Evolutionary conservation across 371 early-diverging fungal genomes (phyloP).

Genomic region (Mucor indicus): DNA sequence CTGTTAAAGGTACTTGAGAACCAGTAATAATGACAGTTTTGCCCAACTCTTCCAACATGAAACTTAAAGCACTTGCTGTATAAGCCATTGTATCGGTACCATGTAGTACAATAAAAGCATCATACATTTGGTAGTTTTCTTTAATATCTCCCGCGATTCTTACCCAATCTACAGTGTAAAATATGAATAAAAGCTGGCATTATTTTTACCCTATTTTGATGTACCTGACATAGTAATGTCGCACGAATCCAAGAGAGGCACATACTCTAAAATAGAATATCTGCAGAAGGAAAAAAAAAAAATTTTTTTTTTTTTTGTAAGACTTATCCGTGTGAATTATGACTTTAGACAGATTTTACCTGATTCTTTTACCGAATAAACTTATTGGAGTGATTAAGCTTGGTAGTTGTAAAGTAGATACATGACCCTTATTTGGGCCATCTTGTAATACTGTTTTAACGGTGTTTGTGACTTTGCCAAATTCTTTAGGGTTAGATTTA

Average conservation of each 20-base stretch:
- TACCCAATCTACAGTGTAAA: constrained; percentile 78
- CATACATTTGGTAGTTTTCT: constrained; percentile 86
- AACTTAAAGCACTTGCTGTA: constrained; percentile 91
- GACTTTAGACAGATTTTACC: constrained; percentile 32
- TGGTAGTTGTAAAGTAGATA: constrained; percentile 35
- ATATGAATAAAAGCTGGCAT: neutral
- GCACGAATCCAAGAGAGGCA: constrained; percentile 90
- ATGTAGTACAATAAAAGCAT: constrained; percentile 93
- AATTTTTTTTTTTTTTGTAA: neutral
- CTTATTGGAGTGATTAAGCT: constrained; percentile 90
- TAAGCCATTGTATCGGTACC: constrained; percentile 96
- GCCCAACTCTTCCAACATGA: constrained; percentile 93
- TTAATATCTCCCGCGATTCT: constrained; percentile 95
- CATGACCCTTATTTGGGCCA: constrained; percentile 14
- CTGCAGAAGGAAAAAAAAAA: constrained; percentile 15
- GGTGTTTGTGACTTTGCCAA: constrained; percentile 31
- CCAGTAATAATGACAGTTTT: constrained; percentile 98
- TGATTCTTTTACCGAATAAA: constrained; percentile 89
- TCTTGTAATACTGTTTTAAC: constrained; percentile 24
- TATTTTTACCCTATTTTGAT: neutral
- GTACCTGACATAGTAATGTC: constrained; percentile 89
- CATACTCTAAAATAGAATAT: constrained; percentile 92
- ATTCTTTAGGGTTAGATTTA: constrained; percentile 8
- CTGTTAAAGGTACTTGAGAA: constrained; percentile 92
- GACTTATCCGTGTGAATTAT: constrained; percentile 6